Base-by-base conservation (phyloP, 148 eudicot genomes). In the Talinum fruticosum region DNA sequence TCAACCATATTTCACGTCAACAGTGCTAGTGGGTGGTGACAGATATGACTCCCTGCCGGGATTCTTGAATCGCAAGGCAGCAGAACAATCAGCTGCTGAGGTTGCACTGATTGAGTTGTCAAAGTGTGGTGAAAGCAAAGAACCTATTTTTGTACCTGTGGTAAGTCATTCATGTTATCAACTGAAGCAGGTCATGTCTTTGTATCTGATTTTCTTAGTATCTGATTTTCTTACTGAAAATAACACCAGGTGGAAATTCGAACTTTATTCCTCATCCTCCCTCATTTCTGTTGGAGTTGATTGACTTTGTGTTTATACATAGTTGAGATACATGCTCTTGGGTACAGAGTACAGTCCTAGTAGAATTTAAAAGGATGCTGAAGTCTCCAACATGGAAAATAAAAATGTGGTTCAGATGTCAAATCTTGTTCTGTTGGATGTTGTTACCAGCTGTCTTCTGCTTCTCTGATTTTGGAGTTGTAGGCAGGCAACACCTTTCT, bases 41-140 rank as follows among this genome's bases (percentile, higher is more conserved):
- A 85, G 90, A 78, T 93, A 91, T 79, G 91, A 96, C 72, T 96
- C 99, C 34, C 85, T 96, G 57, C 85, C 84, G 53, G 97, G 97
- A 36, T 96, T 96, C 83, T 86, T 71, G 73, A 96, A 89, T 76
- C 92, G 99, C 66, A 96, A 93, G 83, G 92, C 97, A 67, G 94
- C 99, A 33, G 99, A 96, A 81, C 99, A 96, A 75, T 96, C 99
- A 51, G 97, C 99, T 51, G 99, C 99, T 71, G 99, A 96, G 87
- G 84, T 93, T 76, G 99, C 99, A 81, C 88, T 91, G 44, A 32
- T 74, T 82, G 84, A 86, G 71, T 81, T 93, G 59, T 86, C 84
- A 69, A 81, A 85, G 33, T 44, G 73, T 21, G 88, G 87, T 69
- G 79, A 83, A 45, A 76, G 72, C 73, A 80, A 78, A 57, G 85